These are phyloP conservation scores for Coemansia sp. DNA, from an alignment of 192 early-diverging fungal genomes.

Conservation along the genomic window DNA sequence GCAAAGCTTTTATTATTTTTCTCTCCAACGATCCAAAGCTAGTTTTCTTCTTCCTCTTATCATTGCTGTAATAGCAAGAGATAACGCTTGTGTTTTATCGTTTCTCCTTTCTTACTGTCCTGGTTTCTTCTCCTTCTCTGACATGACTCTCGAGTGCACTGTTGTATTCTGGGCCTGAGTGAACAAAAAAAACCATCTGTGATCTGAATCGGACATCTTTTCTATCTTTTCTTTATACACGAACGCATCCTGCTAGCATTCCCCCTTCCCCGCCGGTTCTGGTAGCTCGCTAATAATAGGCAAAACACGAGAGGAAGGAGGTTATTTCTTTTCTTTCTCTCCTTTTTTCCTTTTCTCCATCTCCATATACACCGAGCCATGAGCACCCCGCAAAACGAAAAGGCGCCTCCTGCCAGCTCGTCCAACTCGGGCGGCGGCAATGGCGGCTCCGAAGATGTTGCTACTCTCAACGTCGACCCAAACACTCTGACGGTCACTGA, in stretches of 20 bases:
- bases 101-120: conserved; percentile 10
- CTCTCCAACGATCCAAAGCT: neutral
- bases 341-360: conserved; percentile 3
- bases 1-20: conserved; percentile 8
- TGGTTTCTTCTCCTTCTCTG: conserved; percentile 8
- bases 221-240: conserved; percentile 3
- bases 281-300: conserved; percentile 1
- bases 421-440: conserved; percentile 10
- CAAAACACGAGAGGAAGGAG: neutral
- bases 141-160: conserved; percentile 13
- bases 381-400: conserved; percentile 33
- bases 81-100: neutral
- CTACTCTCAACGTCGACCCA: conserved; percentile 59
- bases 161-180: neutral
- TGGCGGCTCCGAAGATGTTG: conserved; percentile 27
- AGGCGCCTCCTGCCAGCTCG: conserved; percentile 30
- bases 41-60: conserved; percentile 1
- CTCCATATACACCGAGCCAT: conserved; percentile 12
- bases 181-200: neutral
- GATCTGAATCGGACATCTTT: conserved; percentile 6
- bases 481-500: conserved; percentile 67
- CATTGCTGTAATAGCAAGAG: neutral
- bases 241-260: neutral
- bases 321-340: neutral
- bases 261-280: neutral